Base-by-base conservation (phyloP, 1,284 basidiomycete species). In the Boletellus deceptivus region DNA sequence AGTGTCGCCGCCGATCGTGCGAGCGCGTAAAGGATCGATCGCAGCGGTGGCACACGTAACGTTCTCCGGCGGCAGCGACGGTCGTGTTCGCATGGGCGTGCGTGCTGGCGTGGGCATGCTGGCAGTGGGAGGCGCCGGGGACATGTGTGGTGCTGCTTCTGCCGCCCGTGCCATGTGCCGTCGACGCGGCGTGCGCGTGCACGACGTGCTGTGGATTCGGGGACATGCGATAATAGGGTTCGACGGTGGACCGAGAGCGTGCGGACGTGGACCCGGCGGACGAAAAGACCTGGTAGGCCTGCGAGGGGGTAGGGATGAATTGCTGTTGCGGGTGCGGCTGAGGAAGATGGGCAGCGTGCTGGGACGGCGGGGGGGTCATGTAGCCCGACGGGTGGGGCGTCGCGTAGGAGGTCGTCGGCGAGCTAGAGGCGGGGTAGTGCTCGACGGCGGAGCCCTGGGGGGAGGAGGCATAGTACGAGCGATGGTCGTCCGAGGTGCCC, bases 1-100 rank as follows among this genome's bases (percentile, higher is more conserved):
- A 79, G 70, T 90, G 87, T 53, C 87, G 78, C 70, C 89, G 87
- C 57, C 84, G 78, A 68, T 90, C 87, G 67, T 89, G 86, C 52
- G 83, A 77, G 52, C 87, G 80, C 35, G 84, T 86, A 68, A 90
- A 90, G 17, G 85, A 83, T 67, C 84, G 83, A 53, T 80, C 79
- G 66, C 88, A 90, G 57, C 78, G 75, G 48, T 84, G 79, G 69
- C 87, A 90, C 49, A 75, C 74, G 70, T 77, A 86, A 33, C 84
- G 76, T 62, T 86, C 82, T 35, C 74, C 74, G 20, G 72, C 60
- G 18, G 72, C 60, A 25, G 72, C 61, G 18, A 72, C 61, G 33
- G 51, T 56, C 10, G 44, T 39, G 52, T 59, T 50, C 39, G 56
- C 58, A 24, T 59, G 18, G 5, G 53, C 52, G 22, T 61, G 61